Percentiles rank a stretch among this genome's conserved stretches.
These are phyloP conservation scores for Tetrapyrgos nigripes DNA, from an alignment of 1,284 basidiomycete species.

Conservation along the genomic window DNA sequence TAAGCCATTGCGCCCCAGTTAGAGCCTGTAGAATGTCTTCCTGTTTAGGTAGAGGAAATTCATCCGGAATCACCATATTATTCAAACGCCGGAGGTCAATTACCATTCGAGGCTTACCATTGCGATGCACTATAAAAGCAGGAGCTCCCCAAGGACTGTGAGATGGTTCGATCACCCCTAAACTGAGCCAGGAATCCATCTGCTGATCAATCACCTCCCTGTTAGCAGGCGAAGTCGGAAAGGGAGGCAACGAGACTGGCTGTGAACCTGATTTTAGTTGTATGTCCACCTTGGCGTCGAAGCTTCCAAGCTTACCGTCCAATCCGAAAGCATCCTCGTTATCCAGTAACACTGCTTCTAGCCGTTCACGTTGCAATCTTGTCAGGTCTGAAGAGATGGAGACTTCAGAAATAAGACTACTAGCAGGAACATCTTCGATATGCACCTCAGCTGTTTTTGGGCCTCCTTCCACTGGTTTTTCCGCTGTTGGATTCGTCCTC, in stretches of 20 bases:
- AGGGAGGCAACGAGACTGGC: constrained; percentile 29
- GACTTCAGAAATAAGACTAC: too few species aligned
- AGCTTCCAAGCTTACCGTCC: constrained; percentile 29
- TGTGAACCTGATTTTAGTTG: constrained; percentile 19
- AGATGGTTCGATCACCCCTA: constrained; percentile 25
- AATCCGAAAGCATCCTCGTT: constrained; percentile 27
- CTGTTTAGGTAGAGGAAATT: constrained; percentile 1
- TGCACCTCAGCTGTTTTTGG: too few species aligned
- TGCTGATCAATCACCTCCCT: constrained; percentile 34
- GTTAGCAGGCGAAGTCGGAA: constrained; percentile 30
- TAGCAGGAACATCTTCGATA: too few species aligned
- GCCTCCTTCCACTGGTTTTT: too few species aligned
- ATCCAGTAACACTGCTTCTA: too few species aligned
- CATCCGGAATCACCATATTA: background rate
- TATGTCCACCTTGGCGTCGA: constrained; percentile 23
- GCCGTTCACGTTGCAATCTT: too few species aligned
- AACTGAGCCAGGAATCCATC: constrained; percentile 26
- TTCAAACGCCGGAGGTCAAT: constrained; percentile 12
- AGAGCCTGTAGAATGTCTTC: too few species aligned
- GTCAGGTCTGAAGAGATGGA: too few species aligned
- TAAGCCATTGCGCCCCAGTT: background rate
- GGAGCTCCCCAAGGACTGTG: constrained; percentile 34
- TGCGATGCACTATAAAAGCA: constrained; percentile 31
- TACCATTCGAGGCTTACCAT: constrained; percentile 31
- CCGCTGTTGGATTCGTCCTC: too few species aligned